These are phyloP conservation scores for Mycena polygramma DNA, from an alignment of 768 basidiomycete species.

Conservation along the genomic window DNA sequence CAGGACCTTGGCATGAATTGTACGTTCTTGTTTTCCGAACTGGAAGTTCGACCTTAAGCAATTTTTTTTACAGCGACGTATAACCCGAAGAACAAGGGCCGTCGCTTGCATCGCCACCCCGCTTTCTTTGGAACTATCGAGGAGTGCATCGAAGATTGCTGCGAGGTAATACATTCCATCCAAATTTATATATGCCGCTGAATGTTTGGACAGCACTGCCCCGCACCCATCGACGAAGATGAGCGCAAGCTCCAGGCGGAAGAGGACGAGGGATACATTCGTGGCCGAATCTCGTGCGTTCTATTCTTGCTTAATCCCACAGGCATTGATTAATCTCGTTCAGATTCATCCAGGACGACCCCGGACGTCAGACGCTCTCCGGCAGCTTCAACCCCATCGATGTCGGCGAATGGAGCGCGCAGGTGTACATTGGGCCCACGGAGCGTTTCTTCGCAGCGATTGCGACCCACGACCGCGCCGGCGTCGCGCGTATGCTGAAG, in stretches of 20 bases:
- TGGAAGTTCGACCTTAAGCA: not conserved
- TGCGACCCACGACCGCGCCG: constrained; percentile 55
- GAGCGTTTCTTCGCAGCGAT: constrained; percentile 72
- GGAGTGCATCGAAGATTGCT: constrained; percentile 73
- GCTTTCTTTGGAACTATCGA: constrained; percentile 72
- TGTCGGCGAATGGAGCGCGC: constrained; percentile 73
- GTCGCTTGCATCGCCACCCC: constrained; percentile 72
- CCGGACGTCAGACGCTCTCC: constrained; percentile 70
- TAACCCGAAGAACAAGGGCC: constrained; percentile 73
- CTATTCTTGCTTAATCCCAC: constrained; percentile 8
- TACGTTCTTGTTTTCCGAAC: constrained; percentile 42
- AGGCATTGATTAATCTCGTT: not conserved
- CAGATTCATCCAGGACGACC: constrained; percentile 72
- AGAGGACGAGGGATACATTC: constrained; percentile 67
- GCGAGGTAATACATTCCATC: constrained; percentile 56
- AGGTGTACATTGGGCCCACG: constrained; percentile 68
- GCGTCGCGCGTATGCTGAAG: constrained; percentile 55
- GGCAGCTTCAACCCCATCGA: constrained; percentile 79
- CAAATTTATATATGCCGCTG: not conserved
- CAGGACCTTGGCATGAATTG: constrained; percentile 74
- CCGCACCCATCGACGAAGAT: constrained; percentile 67
- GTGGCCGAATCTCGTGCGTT: constrained; percentile 65
- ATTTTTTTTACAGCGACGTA: constrained; percentile 59
- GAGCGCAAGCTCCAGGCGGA: constrained; percentile 64
- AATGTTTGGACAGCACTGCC: constrained; percentile 57